phyloP scores from a whole-genome alignment of 2,329 filamentous ascomycete species.

The Colletotrichum sp. region DNA sequence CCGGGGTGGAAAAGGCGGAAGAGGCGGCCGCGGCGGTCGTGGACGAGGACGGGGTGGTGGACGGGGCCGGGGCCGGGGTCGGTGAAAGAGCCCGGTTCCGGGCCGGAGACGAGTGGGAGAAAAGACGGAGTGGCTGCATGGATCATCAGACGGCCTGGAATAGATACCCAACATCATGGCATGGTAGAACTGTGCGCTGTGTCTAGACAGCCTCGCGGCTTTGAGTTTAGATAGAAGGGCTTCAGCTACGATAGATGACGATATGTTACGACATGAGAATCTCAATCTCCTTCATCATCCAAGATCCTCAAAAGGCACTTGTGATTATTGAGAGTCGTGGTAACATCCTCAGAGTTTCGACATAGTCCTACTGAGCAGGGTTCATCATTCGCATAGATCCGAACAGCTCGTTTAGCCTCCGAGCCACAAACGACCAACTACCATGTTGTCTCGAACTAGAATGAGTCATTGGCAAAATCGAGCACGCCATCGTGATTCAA shows the following conservation, averaged over 20 bases:
- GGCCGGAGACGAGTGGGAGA: slow-evolving; percentile 25
- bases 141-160: background rate
- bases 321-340: background rate
- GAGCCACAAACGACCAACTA: background rate
- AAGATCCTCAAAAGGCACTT: background rate
- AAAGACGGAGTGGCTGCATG: background rate
- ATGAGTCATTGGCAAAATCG: background rate
- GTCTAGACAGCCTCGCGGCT: background rate
- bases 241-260: background rate
- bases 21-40: slow-evolving; percentile 45
- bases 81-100: slow-evolving; percentile 21
- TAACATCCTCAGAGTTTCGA: background rate
- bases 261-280: background rate
- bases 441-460: background rate
- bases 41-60: slow-evolving; percentile 43
- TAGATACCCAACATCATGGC: background rate
- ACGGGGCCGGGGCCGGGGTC: slow-evolving; percentile 27
- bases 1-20: slow-evolving; percentile 42
- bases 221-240: background rate
- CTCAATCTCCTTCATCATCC: background rate
- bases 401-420: background rate
- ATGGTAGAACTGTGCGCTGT: background rate
- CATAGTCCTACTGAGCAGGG: background rate
- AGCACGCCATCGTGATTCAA: background rate
- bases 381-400: background rate